These are phyloP conservation scores for Uronychia setigera DNA, from an alignment of 73 alveolate species.

Conservation along the genomic window DNA sequence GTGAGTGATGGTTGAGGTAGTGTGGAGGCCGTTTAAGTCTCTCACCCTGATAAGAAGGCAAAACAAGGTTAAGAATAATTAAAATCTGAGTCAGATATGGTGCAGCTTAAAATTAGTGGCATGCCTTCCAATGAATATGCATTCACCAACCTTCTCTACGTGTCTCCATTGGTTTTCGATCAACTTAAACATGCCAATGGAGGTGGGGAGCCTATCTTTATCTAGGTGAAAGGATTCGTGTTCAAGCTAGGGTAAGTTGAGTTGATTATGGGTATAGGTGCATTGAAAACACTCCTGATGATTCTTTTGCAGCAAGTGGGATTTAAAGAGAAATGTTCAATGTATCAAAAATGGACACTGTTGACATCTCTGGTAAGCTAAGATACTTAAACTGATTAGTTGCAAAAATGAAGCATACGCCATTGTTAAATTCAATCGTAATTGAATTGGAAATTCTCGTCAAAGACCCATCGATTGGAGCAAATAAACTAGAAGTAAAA, in stretches of 20 bases:
- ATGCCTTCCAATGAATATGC: constrained; percentile 56
- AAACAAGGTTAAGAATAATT: too few species aligned
- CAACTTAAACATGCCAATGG: constrained; percentile 1
- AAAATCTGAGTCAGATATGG: constrained; percentile 16
- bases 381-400: constrained; percentile 14
- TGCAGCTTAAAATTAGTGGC: not conserved
- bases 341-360: constrained; percentile 39
- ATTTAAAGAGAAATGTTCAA: constrained; percentile 35
- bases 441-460: constrained; percentile 3
- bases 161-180: constrained; percentile 14
- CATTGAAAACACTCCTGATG: constrained; percentile 11
- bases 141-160: constrained; percentile 16
- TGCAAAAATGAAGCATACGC: not conserved
- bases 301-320: constrained; percentile 27
- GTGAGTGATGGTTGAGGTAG: too few species aligned
- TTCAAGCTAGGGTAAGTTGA: constrained; percentile 8
- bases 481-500: constrained; percentile 1
- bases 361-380: constrained; percentile 14
- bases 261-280: not conserved
- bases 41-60: too few species aligned
- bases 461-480: not conserved
- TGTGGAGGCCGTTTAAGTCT: too few species aligned
- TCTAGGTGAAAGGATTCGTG: constrained; percentile 36
- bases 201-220: not conserved
- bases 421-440: not conserved